Conservation (phyloP, 208 protist genomes). For the Sergeia podlipaevii region DNA sequence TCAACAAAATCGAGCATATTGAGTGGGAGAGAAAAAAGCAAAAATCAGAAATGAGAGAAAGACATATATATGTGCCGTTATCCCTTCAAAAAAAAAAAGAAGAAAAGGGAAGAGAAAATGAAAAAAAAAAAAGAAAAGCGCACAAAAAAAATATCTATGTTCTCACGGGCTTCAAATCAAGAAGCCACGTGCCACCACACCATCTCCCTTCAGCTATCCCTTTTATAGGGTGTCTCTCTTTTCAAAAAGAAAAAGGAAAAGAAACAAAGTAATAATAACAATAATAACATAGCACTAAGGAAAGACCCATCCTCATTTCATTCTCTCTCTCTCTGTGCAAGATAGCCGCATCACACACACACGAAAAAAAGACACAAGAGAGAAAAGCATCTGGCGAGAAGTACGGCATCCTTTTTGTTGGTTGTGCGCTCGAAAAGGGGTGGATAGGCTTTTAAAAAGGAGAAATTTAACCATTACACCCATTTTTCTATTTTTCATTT, state of each 20-base stretch:
- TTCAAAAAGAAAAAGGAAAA: conserved; percentile 8
- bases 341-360: background rate
- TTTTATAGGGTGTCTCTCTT: too few relatives aligned
- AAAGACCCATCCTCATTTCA: background rate
- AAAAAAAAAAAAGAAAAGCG: conserved; percentile 10
- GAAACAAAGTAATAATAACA: background rate
- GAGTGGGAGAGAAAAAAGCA: background rate
- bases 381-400: too few relatives aligned
- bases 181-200: too few relatives aligned
- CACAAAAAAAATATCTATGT: too few relatives aligned
- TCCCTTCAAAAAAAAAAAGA: background rate
- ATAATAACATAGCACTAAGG: background rate
- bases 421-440: background rate
- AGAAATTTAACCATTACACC: background rate
- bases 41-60: background rate
- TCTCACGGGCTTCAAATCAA: too few relatives aligned
- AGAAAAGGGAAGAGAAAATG: background rate
- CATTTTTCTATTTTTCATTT: background rate
- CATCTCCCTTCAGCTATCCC: too few relatives aligned
- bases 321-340: conserved; percentile 1
- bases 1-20: background rate
- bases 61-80: background rate
- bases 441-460: too few relatives aligned
- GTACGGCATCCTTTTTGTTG: background rate
- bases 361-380: conserved; percentile 13